Evolutionary conservation across 352 stramenopile genomes (phyloP).

Genomic region (Pythium chondricola): DNA sequence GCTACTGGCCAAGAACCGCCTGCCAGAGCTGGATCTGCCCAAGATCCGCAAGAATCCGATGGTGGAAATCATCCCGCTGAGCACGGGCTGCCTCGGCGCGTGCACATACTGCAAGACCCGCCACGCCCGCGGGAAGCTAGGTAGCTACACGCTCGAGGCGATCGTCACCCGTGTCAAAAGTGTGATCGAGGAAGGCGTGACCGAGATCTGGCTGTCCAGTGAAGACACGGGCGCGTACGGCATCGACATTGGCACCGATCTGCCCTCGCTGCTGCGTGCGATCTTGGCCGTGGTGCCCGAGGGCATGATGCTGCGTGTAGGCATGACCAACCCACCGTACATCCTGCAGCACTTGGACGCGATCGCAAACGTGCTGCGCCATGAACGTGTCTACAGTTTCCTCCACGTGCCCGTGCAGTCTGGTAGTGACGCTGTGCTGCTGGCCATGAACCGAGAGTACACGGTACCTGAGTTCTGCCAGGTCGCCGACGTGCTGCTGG

Average conservation of each 20-base stretch:
- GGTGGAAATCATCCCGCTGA: conserved; percentile 91
- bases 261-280: conserved; percentile 58
- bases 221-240: conserved; percentile 92
- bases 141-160: conserved; percentile 76
- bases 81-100: conserved; percentile 86
- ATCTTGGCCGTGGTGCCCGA: conserved; percentile 63
- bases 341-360: conserved; percentile 85
- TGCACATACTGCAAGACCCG: conserved; percentile 94
- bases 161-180: conserved; percentile 65
- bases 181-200: conserved; percentile 79
- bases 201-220: conserved; percentile 89
- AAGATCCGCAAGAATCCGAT: conserved; percentile 91
- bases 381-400: conserved; percentile 85
- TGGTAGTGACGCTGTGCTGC: conserved; percentile 77
- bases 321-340: conserved; percentile 93
- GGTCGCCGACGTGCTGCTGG: conserved; percentile 70
- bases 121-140: conserved; percentile 86
- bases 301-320: conserved; percentile 86
- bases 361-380: conserved; percentile 75
- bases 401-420: conserved; percentile 91
- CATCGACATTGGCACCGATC: conserved; percentile 79
- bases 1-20: conserved; percentile 72
- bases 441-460: conserved; percentile 92
- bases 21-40: conserved; percentile 84
- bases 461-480: conserved; percentile 71